These are phyloP conservation scores for Tulasnella sp. DNA, from an alignment of 768 basidiomycete genomes.

Conservation along the genomic window DNA sequence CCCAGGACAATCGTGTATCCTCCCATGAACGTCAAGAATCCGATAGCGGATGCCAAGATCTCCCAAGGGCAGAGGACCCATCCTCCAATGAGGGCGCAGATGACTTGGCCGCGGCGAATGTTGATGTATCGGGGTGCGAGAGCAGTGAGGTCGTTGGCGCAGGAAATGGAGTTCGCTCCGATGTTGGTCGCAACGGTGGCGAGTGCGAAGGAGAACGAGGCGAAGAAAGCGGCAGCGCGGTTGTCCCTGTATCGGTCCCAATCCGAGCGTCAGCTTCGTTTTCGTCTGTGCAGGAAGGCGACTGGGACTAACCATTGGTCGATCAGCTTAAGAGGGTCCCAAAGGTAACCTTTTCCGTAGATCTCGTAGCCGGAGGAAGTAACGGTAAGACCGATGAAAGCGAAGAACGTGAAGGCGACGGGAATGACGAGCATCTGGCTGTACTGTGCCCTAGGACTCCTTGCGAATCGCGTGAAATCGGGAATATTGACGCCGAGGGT, in stretches of 20 bases:
- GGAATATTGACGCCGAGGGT: slow-evolving; percentile 58
- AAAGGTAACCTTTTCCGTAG: slow-evolving; percentile 56
- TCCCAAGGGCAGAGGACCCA: slow-evolving; percentile 89
- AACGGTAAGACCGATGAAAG: slow-evolving; percentile 77
- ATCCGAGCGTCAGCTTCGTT: slow-evolving; percentile 19
- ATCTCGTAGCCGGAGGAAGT: slow-evolving; percentile 70
- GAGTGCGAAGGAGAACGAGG: slow-evolving; percentile 66
- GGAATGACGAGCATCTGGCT: slow-evolving; percentile 75
- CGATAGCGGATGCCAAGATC: slow-evolving; percentile 62
- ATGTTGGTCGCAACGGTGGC: slow-evolving; percentile 67
- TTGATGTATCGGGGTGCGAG: slow-evolving; percentile 65
- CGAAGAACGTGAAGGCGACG: slow-evolving; percentile 66
- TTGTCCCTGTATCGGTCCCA: slow-evolving; percentile 60
- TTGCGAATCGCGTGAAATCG: slow-evolving; percentile 84
- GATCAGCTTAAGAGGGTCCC: slow-evolving; percentile 62
- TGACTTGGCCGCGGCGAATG: slow-evolving; percentile 69
- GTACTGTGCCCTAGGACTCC: slow-evolving; percentile 52
- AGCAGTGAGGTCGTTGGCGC: slow-evolving; percentile 84
- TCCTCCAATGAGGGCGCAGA: slow-evolving; percentile 77
- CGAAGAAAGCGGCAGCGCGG: slow-evolving; percentile 81
- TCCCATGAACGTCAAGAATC: slow-evolving; percentile 69
- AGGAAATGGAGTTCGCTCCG: slow-evolving; percentile 70
- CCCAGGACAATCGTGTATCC: slow-evolving; percentile 85
- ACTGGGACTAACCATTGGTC: slow-evolving; percentile 13
- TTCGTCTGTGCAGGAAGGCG: background rate